Base-by-base conservation (phyloP, 2,329 filamentous ascomycete genomes). In the Fusarium sp. region DNA sequence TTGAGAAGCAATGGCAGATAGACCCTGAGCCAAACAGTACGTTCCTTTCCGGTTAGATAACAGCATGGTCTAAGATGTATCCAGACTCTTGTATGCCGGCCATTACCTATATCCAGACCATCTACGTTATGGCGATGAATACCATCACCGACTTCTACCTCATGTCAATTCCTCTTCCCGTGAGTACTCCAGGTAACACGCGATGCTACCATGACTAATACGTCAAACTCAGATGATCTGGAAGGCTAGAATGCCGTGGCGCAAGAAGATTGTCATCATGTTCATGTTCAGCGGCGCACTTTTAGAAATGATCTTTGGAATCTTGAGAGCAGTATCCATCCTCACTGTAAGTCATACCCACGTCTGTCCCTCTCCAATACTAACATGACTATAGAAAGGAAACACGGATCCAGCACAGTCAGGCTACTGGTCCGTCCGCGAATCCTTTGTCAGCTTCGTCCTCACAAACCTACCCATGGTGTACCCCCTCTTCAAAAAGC, bases 311-410 rank as follows among this genome's bases (percentile, higher is more conserved):
- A 20, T 53, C 8, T 53, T 53, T 2, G 49, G 49, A 2, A 53
- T 53, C 24, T 27, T 53, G 18, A 41, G 49, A 18, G 49, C 49
- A 6, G 49, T 53, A 2, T 53, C 49, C 8, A 53, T 53, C 3
- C 49, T 53, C 1, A 53, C 49, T 2, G 49, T 53, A 41, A 27
- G 49, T 2, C 3, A 38, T 7, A 3, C n/a, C 1, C 7, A 5
- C 6, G 1, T 2, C 1, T 1, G 6, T 3, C 6, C 8, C 8
- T 6, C 2, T 2, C 10, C 2, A 0, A 6, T 13, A 13, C 49
- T 52, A 8, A 52, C 2, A 7, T 34, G 2, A 1, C 12, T 6
- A 20, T 8, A 52, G 49, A 53, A 53, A 43, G 49, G 49, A 29
- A 53, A 53, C 24, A 53, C 49, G 0, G 49, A 53, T 7, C 49